These are phyloP conservation scores for Ophiorrhiza pumila DNA, from an alignment of 257 asterid species.

Conservation along the genomic window DNA sequence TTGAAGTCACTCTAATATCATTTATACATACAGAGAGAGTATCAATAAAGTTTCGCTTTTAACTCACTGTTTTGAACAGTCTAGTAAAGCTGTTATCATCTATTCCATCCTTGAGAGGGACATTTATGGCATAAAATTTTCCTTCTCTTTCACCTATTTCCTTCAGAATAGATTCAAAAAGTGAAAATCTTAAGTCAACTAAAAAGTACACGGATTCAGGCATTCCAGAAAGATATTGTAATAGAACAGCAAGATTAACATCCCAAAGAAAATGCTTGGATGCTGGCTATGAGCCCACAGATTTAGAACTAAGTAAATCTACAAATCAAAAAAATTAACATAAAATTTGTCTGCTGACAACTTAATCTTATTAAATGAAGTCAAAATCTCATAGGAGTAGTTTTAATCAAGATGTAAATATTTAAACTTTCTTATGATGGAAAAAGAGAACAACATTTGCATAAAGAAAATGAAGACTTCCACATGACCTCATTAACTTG, in stretches of 20 bases:
- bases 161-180: conserved; percentile 50
- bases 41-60: background rate
- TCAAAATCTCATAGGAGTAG: background rate
- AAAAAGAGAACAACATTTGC: background rate
- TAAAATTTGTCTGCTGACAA: background rate
- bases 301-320: background rate
- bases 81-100: conserved; percentile 85
- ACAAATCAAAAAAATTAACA: too few species aligned
- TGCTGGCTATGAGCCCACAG: background rate
- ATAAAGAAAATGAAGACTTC: background rate
- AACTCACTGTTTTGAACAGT: conserved; percentile 76
- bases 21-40: background rate
- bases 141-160: conserved; percentile 98
- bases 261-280: background rate
- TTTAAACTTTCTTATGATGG: background rate
- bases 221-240: background rate
- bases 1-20: background rate
- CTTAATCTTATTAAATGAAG: background rate
- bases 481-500: background rate
- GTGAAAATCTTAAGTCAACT: background rate
- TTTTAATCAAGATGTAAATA: background rate
- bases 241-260: background rate
- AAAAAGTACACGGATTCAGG: background rate
- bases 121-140: conserved; percentile 88
- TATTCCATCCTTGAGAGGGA: conserved; percentile 94